Evolutionary conservation across 1,284 basidiomycete genomes (phyloP), one percentile per base, ranked within the genome.

Genomic region (Stereum hirsutum): DNA sequence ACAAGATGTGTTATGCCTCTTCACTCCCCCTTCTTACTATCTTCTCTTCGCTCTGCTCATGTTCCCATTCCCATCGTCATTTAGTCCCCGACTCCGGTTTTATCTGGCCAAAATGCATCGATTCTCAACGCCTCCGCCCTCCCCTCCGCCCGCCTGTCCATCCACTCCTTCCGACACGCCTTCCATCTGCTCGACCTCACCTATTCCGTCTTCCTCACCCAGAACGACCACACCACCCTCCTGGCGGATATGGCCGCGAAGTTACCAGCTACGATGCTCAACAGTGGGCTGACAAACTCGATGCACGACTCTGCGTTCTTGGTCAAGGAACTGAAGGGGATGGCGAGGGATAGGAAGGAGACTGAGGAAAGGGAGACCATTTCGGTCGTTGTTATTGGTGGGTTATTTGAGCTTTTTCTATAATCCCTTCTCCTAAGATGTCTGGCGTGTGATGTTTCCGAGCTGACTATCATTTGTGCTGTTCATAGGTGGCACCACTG

Each of bases 181-280:
- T n/a, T n/a, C n/a, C 59, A 57, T 30, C 58, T 63, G 1, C 65
- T 78, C 3, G 59, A 63, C 5, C 64, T 78, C 17, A 51, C 52
- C 6, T 75, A 72, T 46, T 73, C 74, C 0, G 54, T 79, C 7
- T 78, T 72, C 59, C 59, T 79, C n/a, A 78, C 75, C 2, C 71
- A 74, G 47, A 75, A 74, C 55, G 77, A 80, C 43, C 76, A 75
- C n/a, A 80, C 76, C 8, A 60, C 80, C 23, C 66, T 77, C 31
- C 66, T 62, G 3, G 72, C 69, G 19, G 57, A 63, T 1, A 61
- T 71, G 39, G 78, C 77, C 4, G 70, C 72, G 0, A 61, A 61
- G n/a, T 57, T 80, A 32, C 78, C 78, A 19, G 78, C 81, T 47
- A 66, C 73, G 30, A 81, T 78, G 0, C 78, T 81, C 56, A 72